Evolutionary conservation across 2,329 filamentous ascomycete genomes (phyloP).

Genomic region (Gaeumannomyces sp.): DNA sequence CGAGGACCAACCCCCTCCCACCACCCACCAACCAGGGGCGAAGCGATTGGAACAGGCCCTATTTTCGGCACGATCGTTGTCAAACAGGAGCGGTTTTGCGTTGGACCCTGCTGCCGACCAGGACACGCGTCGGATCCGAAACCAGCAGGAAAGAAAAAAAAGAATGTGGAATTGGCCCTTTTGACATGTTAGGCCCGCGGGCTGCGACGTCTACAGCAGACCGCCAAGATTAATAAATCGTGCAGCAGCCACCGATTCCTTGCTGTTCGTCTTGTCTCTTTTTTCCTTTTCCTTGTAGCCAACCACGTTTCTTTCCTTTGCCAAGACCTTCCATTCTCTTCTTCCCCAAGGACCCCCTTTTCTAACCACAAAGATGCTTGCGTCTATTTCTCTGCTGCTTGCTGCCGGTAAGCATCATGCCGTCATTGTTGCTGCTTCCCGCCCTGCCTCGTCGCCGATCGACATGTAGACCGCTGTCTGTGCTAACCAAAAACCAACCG

Average conservation of each 20-base stretch:
- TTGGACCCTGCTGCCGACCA: neutral
- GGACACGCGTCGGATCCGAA: neutral
- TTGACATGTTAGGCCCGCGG: neutral
- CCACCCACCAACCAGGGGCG: too few relatives aligned
- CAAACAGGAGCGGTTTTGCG: neutral
- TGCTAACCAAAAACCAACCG: neutral
- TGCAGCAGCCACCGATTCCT: too few relatives aligned
- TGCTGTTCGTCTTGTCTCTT: neutral
- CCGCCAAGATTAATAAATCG: neutral
- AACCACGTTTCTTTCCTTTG: neutral
- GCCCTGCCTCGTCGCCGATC: too few relatives aligned
- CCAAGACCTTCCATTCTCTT: neutral
- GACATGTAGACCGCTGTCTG: neutral
- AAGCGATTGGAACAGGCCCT: neutral
- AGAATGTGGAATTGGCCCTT: too few relatives aligned
- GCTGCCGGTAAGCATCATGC: constrained; percentile 2
- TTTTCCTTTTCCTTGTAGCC: neutral
- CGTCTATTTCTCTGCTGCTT: constrained; percentile 1
- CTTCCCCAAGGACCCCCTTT: neutral
- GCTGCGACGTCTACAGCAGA: neutral
- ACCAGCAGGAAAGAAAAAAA: neutral
- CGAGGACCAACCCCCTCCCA: too few relatives aligned
- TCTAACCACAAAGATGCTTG: neutral
- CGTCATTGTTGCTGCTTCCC: neutral
- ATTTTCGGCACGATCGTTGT: neutral